phyloP scores from a whole-genome alignment of 73 alveolate genomes.

The Halteria grandinella region DNA sequence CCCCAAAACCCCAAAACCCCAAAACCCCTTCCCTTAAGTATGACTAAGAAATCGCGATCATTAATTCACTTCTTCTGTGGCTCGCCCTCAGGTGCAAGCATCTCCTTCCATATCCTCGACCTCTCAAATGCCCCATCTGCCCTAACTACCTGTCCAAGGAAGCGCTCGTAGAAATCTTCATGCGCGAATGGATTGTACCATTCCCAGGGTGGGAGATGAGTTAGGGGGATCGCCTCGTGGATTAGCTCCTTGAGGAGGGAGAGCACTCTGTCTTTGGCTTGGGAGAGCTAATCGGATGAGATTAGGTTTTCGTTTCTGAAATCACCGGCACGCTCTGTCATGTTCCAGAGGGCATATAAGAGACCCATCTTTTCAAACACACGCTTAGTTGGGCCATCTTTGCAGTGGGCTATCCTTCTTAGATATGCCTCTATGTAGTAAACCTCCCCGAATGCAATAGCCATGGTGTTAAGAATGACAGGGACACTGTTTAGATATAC shows the following conservation, averaged over 20 bases:
- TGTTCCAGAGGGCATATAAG: constrained; percentile 15
- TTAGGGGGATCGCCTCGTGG: constrained; percentile 20
- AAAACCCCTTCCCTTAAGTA: not conserved
- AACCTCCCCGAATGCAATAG: constrained; percentile 23
- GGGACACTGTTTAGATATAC: constrained; percentile 29
- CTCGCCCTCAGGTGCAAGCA: not conserved
- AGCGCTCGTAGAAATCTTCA: constrained; percentile 31
- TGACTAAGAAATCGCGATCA: not conserved
- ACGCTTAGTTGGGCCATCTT: not conserved
- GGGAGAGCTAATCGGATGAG: not conserved
- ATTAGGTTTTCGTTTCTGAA: constrained; percentile 29
- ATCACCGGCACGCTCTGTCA: constrained; percentile 34
- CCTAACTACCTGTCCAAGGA: not conserved
- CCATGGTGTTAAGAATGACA: not conserved
- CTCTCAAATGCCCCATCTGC: constrained; percentile 8
- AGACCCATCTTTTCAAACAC: constrained; percentile 17
- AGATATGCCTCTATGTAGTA: constrained; percentile 34
- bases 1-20: constrained; percentile 22
- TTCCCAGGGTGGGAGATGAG: not conserved
- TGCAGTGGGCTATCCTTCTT: not conserved
- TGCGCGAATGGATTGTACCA: not conserved
- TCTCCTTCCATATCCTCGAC: not conserved
- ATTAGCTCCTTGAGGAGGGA: not conserved
- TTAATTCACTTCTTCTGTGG: constrained; percentile 1
- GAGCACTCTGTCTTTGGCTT: constrained; percentile 10